Percentiles rank a stretch among this genome's conserved stretches.
Conservation (phyloP, 129 eudicot species). For the Escallonia rubra region DNA sequence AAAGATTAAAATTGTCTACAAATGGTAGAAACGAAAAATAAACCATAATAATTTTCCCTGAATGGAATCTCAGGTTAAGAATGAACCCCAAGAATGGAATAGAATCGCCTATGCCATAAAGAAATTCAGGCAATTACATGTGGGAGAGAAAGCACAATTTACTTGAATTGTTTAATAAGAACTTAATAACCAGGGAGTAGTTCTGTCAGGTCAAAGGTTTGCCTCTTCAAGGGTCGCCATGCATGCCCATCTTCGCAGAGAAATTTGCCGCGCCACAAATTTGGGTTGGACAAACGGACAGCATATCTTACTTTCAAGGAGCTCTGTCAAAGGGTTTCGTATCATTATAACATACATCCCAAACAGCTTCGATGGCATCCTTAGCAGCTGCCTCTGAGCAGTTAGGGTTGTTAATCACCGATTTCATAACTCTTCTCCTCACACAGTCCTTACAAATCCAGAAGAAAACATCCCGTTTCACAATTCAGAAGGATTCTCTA, state of each 20-base stretch:
- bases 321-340: slow-evolving; percentile 83
- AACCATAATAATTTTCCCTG: too few relatives aligned
- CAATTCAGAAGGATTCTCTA: too few relatives aligned
- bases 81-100: too few relatives aligned
- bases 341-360: slow-evolving; percentile 90
- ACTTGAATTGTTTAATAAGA: too few relatives aligned
- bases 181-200: background rate
- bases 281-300: background rate
- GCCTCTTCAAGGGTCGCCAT: slow-evolving; percentile 4
- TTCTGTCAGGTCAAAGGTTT: background rate
- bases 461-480: background rate
- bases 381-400: slow-evolving; percentile 76
- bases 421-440: slow-evolving; percentile 86
- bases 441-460: slow-evolving; percentile 57
- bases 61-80: too few relatives aligned
- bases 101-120: too few relatives aligned
- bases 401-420: slow-evolving; percentile 59
- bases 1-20: too few relatives aligned
- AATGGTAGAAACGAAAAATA: too few relatives aligned
- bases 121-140: too few relatives aligned
- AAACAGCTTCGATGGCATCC: slow-evolving; percentile 85
- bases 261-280: background rate
- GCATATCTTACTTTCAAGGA: slow-evolving; percentile 34
- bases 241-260: background rate
- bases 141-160: too few relatives aligned